phyloP scores from a whole-genome alignment of 768 basidiomycete species.

The Lanmaoa rubissima region DNA sequence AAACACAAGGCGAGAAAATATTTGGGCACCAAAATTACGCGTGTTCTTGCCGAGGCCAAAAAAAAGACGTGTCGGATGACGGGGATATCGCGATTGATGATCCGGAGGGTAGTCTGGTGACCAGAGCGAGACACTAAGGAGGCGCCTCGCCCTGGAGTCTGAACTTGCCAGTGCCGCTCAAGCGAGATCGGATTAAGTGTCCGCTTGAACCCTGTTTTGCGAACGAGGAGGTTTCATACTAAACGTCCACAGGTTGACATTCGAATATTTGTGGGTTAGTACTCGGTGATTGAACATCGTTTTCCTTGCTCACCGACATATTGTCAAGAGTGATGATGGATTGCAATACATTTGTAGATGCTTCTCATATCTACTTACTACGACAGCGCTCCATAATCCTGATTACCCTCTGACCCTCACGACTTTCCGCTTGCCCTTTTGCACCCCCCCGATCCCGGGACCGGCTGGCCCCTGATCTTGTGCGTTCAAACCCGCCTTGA shows the following conservation, averaged over 20 bases:
- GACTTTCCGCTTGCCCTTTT: slow-evolving; percentile 81
- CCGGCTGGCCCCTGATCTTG: slow-evolving; percentile 46
- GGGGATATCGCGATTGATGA: background rate
- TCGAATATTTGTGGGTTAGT: background rate
- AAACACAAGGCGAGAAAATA: background rate
- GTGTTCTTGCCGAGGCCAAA: background rate
- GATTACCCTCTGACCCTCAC: slow-evolving; percentile 63
- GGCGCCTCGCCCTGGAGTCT: background rate
- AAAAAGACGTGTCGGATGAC: background rate
- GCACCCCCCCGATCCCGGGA: slow-evolving; percentile 32
- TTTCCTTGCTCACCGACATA: background rate
- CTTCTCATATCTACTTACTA: slow-evolving; percentile 10
- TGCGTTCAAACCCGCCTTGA: slow-evolving; percentile 83
- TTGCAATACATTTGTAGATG: slow-evolving; percentile 22
- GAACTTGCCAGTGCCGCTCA: background rate
- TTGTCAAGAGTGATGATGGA: background rate
- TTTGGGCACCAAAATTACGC: background rate
- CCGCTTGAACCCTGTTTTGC: no score
- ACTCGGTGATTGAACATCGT: background rate
- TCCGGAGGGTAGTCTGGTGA: background rate
- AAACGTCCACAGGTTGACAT: background rate
- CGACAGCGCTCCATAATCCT: background rate
- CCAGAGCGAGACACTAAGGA: background rate
- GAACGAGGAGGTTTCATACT: no score
- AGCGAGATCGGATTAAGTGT: no score